A percentile compares a stretch with the other conserved stretches of the same genome.
Evolutionary conservation across 257 asterid genomes (phyloP).

Genomic region (Plantago major): DNA sequence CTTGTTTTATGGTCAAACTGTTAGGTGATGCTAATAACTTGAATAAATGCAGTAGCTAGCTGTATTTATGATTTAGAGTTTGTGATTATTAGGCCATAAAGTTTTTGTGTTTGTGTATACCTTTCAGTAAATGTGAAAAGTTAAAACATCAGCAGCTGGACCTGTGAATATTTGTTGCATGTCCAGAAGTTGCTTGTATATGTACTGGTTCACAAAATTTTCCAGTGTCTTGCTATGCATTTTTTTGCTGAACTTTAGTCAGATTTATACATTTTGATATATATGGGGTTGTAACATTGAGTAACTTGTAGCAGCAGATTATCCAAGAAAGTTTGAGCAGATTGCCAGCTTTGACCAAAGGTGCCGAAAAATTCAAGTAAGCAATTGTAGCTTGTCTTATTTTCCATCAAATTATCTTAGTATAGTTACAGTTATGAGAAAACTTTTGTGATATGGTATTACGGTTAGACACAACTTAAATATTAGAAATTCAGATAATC

Average conservation of each 20-base stretch:
- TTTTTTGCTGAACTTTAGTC: background rate
- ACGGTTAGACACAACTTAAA: no score
- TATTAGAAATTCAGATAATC: no score
- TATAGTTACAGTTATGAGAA: no score
- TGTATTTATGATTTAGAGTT: slow-evolving; percentile 4
- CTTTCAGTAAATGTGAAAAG: slow-evolving; percentile 14
- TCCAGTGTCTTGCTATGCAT: background rate
- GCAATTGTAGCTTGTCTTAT: slow-evolving; percentile 6
- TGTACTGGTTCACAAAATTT: background rate
- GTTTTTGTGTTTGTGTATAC: slow-evolving; percentile 16
- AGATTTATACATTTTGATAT: background rate
- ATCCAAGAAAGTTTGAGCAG: slow-evolving; percentile 30
- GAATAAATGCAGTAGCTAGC: slow-evolving; percentile 19
- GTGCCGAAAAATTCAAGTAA: slow-evolving; percentile 38
- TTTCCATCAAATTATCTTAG: slow-evolving; percentile 1
- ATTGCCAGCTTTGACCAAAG: slow-evolving; percentile 38
- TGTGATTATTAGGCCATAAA: slow-evolving; percentile 23
- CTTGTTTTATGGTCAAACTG: slow-evolving; percentile 16
- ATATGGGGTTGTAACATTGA: slow-evolving; percentile 7
- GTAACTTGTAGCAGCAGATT: slow-evolving; percentile 36
- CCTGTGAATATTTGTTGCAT: background rate
- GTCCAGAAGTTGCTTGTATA: background rate
- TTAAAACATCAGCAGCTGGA: background rate
- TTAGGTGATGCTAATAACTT: slow-evolving; percentile 29
- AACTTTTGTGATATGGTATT: no score